phyloP scores from a whole-genome alignment of 345 rosid genomes.

The Syzygium jambos region DNA sequence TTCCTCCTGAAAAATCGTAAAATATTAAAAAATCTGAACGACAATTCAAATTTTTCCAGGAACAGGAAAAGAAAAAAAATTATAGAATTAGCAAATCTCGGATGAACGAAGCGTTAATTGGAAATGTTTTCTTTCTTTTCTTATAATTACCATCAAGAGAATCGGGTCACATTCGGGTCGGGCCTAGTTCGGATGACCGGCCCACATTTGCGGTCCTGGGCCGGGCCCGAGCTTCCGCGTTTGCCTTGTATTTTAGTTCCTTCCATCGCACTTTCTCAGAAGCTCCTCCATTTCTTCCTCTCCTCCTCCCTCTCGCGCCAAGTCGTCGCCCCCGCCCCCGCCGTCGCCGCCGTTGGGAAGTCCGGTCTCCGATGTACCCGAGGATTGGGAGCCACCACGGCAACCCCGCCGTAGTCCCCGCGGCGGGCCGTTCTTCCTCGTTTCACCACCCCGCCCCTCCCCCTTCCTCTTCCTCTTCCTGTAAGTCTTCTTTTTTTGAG shows the following conservation, averaged over 20 bases:
- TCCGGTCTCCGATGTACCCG: slow-evolving; percentile 63
- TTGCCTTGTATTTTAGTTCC: not conserved
- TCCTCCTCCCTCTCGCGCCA: not conserved
- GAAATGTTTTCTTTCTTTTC: not conserved
- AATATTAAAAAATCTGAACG: not conserved
- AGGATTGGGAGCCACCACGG: slow-evolving; percentile 46
- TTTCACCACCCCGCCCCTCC: slow-evolving; percentile 28
- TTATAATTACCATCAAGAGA: not conserved
- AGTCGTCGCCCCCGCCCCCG: slow-evolving; percentile 20
- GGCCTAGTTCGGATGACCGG: not conserved
- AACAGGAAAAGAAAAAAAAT: not conserved
- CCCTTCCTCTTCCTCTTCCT: slow-evolving; percentile 26
- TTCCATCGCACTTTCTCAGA: slow-evolving; percentile 42
- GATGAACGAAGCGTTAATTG: not conserved
- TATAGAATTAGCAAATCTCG: not conserved
- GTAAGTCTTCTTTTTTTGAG: slow-evolving; percentile 22
- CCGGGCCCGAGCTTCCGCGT: not conserved
- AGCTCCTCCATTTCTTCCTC: slow-evolving; percentile 9
- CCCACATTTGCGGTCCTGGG: not conserved
- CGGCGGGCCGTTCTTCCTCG: slow-evolving; percentile 34
- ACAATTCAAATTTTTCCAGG: not conserved
- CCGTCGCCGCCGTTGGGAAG: slow-evolving; percentile 4
- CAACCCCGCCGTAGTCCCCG: slow-evolving; percentile 22
- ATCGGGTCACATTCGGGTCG: not conserved
- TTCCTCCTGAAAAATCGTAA: not conserved